phyloP scores from a whole-genome alignment of 495 filamentous ascomycete species.

The Tetracladium setigerum region DNA sequence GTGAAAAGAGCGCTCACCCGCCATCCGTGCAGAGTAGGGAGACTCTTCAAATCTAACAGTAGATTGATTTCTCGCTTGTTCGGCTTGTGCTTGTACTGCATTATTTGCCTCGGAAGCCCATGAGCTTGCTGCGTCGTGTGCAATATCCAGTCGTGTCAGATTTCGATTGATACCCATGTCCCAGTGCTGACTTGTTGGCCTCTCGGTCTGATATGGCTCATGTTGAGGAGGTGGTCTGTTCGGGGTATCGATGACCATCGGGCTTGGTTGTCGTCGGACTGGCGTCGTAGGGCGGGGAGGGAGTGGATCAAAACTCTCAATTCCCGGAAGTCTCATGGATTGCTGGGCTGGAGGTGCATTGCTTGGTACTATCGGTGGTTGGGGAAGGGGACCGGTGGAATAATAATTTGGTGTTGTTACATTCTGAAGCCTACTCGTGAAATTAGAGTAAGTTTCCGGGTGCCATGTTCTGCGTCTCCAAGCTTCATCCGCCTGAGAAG shows the following conservation, averaged over 20 bases:
- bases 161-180: constrained; percentile 70
- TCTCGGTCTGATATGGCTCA: constrained; percentile 37
- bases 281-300: constrained; percentile 52
- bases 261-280: constrained; percentile 52
- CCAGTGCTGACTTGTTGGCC: constrained; percentile 59
- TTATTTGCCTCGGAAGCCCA: constrained; percentile 44
- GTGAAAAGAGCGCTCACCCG: constrained; percentile 24
- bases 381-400: constrained; percentile 49
- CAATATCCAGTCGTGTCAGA: constrained; percentile 64
- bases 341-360: constrained; percentile 36
- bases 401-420: constrained; percentile 52
- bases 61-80: constrained; percentile 30
- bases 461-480: constrained; percentile 86
- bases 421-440: constrained; percentile 38
- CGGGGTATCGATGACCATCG: constrained; percentile 59
- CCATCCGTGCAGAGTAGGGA: constrained; percentile 17
- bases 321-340: constrained; percentile 67
- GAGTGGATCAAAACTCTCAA: constrained; percentile 80
- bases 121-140: constrained; percentile 45
- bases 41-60: constrained; percentile 40
- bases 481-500: constrained; percentile 60
- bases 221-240: constrained; percentile 30
- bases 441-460: constrained; percentile 58
- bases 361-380: constrained; percentile 43
- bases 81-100: constrained; percentile 39